Percentiles rank a stretch among this genome's conserved stretches.
These are phyloP conservation scores for Bolboschoenus planiculmis DNA, from an alignment of 176 grass and related monocot species.

Conservation along the genomic window DNA sequence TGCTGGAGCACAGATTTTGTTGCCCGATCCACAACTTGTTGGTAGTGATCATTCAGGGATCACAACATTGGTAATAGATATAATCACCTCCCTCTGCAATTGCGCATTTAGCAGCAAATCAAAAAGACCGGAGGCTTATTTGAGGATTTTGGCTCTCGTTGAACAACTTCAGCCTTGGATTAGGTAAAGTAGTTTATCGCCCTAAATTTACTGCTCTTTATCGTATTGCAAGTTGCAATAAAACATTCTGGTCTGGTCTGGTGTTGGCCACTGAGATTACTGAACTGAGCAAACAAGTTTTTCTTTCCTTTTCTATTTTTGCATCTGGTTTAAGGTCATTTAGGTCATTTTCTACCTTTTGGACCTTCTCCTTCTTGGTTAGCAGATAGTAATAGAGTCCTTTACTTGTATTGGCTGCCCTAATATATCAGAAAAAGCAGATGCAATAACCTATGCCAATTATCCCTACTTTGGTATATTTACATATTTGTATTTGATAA, in stretches of 20 bases:
- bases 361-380: not conserved
- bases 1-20: conserved; percentile 27
- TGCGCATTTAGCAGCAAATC: conserved; percentile 54
- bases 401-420: not conserved
- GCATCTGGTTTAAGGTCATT: not conserved
- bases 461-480: not conserved
- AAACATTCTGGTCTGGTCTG: not conserved
- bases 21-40: conserved; percentile 31
- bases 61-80: conserved; percentile 39
- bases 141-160: conserved; percentile 37
- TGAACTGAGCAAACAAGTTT: not conserved
- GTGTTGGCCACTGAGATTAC: not conserved
- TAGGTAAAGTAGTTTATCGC: conserved; percentile 27
- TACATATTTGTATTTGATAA: not conserved
- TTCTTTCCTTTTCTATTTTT: not conserved
- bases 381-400: not conserved
- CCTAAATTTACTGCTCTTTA: not conserved
- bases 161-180: conserved; percentile 67
- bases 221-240: not conserved
- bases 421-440: not conserved
- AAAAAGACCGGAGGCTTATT: conserved; percentile 35
- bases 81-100: conserved; percentile 42
- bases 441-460: not conserved
- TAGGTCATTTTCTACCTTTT: not conserved
- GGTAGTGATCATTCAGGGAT: conserved; percentile 50